A percentile compares a stretch with the other conserved stretches of the same genome.
Conservation (phyloP, 805 yeast genomes). For the Barnettozyma californica region DNA sequence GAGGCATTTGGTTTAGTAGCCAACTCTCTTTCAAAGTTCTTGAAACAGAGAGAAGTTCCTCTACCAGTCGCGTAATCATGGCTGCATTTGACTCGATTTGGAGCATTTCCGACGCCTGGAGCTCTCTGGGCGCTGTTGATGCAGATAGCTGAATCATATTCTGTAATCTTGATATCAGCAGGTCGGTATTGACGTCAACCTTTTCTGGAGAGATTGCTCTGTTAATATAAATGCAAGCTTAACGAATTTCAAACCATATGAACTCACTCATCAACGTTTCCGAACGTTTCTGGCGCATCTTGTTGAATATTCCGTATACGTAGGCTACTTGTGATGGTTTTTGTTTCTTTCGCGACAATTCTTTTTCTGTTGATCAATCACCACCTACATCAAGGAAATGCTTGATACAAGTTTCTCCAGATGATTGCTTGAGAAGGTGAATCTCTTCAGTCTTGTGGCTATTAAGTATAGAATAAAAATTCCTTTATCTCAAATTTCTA, state of each 20-base stretch:
- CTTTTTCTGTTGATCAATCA: too few species aligned
- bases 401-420: too few species aligned
- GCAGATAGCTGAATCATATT: constrained; percentile 46
- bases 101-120: constrained; percentile 44
- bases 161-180: constrained; percentile 45
- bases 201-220: constrained; percentile 31
- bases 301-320: too few species aligned
- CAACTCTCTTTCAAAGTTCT: constrained; percentile 48
- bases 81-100: constrained; percentile 52
- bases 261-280: constrained; percentile 35
- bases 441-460: too few species aligned
- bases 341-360: too few species aligned
- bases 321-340: too few species aligned
- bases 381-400: too few species aligned
- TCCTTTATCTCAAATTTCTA: too few species aligned
- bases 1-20: constrained; percentile 50
- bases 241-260: background rate
- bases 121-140: constrained; percentile 28
- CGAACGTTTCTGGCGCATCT: constrained; percentile 37
- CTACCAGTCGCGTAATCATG: constrained; percentile 44
- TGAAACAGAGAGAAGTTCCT: constrained; percentile 46
- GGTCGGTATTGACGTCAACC: constrained; percentile 46
- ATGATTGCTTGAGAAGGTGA: too few species aligned
- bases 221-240: background rate
- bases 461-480: too few species aligned